These are phyloP conservation scores for Pseudogymnoascus sp. DNA, from an alignment of 2,329 filamentous ascomycete genomes.

Conservation along the genomic window DNA sequence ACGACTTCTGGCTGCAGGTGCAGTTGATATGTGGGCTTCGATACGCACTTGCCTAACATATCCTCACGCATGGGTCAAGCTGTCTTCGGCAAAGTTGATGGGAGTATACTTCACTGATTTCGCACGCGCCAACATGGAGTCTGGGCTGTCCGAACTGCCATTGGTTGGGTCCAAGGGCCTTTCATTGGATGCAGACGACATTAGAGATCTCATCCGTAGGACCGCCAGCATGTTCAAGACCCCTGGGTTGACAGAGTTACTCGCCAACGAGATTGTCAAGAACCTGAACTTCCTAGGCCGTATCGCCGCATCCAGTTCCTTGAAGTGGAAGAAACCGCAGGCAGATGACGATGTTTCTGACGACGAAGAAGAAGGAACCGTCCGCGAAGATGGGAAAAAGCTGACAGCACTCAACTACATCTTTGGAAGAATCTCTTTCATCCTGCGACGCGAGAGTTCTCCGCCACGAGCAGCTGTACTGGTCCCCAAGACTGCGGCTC, in stretches of 20 bases:
- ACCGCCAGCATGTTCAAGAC: conserved; percentile 49
- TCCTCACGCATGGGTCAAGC: conserved; percentile 64
- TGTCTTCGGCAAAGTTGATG: conserved; percentile 64
- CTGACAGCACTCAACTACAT: conserved; percentile 60
- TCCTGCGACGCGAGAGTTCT: conserved; percentile 66
- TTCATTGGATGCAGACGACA: conserved; percentile 52
- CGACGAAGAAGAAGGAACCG: conserved; percentile 32
- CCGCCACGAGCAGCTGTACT: conserved; percentile 53
- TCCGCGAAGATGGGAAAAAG: conserved; percentile 38
- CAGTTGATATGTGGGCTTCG: conserved; percentile 60
- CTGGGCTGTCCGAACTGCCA: conserved; percentile 46
- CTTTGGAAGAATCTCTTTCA: conserved; percentile 66
- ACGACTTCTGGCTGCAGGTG: conserved; percentile 50
- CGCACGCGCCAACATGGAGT: conserved; percentile 50
- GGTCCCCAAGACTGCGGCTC: conserved; percentile 64
- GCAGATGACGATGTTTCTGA: conserved; percentile 34
- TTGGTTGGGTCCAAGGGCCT: conserved; percentile 65
- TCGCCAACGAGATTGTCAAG: conserved; percentile 71
- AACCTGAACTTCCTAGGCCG: conserved; percentile 76
- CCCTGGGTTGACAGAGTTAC: conserved; percentile 56
- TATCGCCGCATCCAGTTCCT: conserved; percentile 50
- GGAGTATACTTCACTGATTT: conserved; percentile 75
- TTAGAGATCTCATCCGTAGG: conserved; percentile 49
- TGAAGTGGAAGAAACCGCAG: conserved; percentile 36
- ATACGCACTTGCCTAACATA: conserved; percentile 63